These are phyloP conservation scores for Castanea mollissima DNA, from an alignment of 306 rosid genomes.

Conservation along the genomic window DNA sequence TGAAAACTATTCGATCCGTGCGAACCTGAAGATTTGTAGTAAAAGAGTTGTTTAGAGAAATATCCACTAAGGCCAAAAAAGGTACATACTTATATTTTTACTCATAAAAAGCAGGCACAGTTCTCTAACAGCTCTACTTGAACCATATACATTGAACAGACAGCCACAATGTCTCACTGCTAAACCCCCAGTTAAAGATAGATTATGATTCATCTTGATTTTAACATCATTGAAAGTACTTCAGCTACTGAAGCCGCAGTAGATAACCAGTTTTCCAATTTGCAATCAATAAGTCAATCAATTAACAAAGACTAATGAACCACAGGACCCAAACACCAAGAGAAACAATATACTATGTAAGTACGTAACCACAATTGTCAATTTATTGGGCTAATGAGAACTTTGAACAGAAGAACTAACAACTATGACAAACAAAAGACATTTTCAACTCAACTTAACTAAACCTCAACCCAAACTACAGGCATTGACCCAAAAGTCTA, in stretches of 20 bases:
- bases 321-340: background rate
- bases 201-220: background rate
- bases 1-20: slow-evolving; percentile 89
- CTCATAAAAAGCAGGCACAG: background rate
- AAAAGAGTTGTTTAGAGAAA: slow-evolving; percentile 3
- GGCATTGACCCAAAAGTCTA: background rate
- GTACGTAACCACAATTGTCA: background rate
- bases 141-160: background rate
- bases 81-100: background rate
- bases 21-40: slow-evolving; percentile 58
- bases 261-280: no score
- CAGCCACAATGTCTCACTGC: background rate
- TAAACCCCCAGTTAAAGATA: background rate
- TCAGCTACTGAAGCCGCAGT: no score
- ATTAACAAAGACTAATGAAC: background rate
- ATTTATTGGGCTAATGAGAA: background rate
- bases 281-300: background rate
- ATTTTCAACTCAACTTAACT: background rate
- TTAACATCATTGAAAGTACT: background rate
- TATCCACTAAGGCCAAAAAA: slow-evolving; percentile 2
- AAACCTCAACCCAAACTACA: background rate
- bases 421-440: background rate
- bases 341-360: slow-evolving; percentile 14
- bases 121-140: background rate
- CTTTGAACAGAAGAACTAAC: background rate